Evolutionary conservation across 2,329 filamentous ascomycete species (phyloP).

Genomic region (Diaporthe vaccinii): DNA sequence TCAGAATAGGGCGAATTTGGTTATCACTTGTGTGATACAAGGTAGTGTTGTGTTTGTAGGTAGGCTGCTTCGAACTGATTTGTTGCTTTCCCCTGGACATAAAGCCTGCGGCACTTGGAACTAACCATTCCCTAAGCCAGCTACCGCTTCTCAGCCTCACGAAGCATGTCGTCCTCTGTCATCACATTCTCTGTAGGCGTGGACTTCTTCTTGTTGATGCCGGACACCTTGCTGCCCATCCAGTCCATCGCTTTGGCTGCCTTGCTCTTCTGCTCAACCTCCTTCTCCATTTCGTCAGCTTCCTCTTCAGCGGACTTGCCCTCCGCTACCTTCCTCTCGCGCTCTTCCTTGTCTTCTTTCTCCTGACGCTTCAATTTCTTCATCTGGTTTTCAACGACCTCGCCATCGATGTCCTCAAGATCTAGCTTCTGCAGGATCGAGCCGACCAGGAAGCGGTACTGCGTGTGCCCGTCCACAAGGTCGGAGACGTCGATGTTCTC

Average conservation of each 20-base stretch:
- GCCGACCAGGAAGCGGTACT: constrained; percentile 58
- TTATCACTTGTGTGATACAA: not conserved
- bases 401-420: constrained; percentile 38
- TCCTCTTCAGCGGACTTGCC: constrained; percentile 37
- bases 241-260: constrained; percentile 27
- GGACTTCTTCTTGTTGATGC: constrained; percentile 29
- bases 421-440: constrained; percentile 57
- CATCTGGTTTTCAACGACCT: constrained; percentile 37
- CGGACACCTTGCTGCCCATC: constrained; percentile 33
- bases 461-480: constrained; percentile 59
- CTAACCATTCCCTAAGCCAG: not conserved
- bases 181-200: constrained; percentile 11
- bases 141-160: constrained; percentile 23
- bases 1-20: not conserved
- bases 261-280: constrained; percentile 29
- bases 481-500: constrained; percentile 67
- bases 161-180: constrained; percentile 20
- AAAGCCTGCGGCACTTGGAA: not conserved
- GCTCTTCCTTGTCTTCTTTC: constrained; percentile 38
- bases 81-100: not conserved
- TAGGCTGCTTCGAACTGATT: not conserved
- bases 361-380: constrained; percentile 40
- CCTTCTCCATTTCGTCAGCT: constrained; percentile 39
- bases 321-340: constrained; percentile 35
- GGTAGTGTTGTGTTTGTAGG: not conserved